These are phyloP conservation scores for Zizania palustris DNA, from an alignment of 202 grass and related monocot species.

Conservation along the genomic window DNA sequence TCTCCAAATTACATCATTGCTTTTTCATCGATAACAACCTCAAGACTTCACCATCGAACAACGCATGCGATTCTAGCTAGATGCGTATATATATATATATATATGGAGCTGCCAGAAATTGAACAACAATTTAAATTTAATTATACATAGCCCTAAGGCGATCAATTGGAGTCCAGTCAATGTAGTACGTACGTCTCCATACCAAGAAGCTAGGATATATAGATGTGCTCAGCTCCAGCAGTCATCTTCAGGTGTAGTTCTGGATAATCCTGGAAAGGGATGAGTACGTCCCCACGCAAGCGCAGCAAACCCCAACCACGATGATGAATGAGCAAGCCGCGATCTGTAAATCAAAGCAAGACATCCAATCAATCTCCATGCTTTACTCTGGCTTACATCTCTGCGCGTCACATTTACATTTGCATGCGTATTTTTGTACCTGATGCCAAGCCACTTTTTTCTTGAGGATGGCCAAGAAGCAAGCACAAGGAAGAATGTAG, in stretches of 20 bases:
- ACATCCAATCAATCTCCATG: no score
- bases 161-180: no score
- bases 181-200: no score
- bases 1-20: no score
- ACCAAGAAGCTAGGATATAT: no score
- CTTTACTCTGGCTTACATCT: no score
- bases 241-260: constrained; percentile 43
- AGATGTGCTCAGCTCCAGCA: background rate
- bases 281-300: constrained; percentile 67
- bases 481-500: constrained; percentile 79
- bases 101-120: background rate
- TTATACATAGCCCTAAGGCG: background rate
- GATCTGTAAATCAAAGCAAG: constrained; percentile 43
- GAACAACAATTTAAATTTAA: constrained; percentile 13
- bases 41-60: no score
- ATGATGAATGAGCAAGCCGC: constrained; percentile 61
- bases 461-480: constrained; percentile 77
- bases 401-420: background rate
- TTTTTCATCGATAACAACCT: no score
- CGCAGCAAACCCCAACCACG: constrained; percentile 49
- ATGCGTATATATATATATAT: background rate
- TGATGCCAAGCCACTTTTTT: constrained; percentile 66
- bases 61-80: no score
- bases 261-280: constrained; percentile 63
- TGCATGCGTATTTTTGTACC: constrained; percentile 46